Percentiles rank a stretch among this genome's conserved stretches.
phyloP scores from a whole-genome alignment of 1,284 basidiomycete genomes.

The Inonotus obliquus region DNA sequence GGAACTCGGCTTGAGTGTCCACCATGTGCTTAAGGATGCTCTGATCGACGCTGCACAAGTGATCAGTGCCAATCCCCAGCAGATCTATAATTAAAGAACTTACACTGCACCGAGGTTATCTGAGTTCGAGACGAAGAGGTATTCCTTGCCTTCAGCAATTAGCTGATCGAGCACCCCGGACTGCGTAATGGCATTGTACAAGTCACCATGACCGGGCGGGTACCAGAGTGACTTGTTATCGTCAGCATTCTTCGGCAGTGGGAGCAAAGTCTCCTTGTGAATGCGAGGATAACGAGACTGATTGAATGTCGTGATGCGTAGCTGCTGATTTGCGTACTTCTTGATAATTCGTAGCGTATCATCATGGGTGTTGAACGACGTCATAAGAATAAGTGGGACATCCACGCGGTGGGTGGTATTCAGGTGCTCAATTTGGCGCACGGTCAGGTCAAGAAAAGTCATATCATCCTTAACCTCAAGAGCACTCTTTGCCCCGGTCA shows the following conservation, averaged over 20 bases:
- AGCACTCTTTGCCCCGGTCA: slow-evolving; percentile 91
- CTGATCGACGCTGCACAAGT: slow-evolving; percentile 62
- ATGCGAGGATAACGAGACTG: slow-evolving; percentile 98
- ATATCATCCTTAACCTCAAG: slow-evolving; percentile 95
- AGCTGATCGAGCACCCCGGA: slow-evolving; percentile 96
- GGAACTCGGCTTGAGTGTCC: slow-evolving; percentile 81
- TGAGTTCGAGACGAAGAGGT: slow-evolving; percentile 98
- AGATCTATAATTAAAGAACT: slow-evolving; percentile 34
- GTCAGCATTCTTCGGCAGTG: slow-evolving; percentile 80
- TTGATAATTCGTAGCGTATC: slow-evolving; percentile 98
- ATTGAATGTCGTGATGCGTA: slow-evolving; percentile 95
- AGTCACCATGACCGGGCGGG: slow-evolving; percentile 98
- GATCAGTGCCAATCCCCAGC: slow-evolving; percentile 16
- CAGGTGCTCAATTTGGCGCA: slow-evolving; percentile 93
- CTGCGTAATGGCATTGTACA: slow-evolving; percentile 92
- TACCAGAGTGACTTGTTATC: slow-evolving; percentile 98
- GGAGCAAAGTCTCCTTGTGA: slow-evolving; percentile 91
- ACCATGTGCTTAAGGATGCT: slow-evolving; percentile 89
- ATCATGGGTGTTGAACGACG: slow-evolving; percentile 99
- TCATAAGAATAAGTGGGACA: slow-evolving; percentile 99
- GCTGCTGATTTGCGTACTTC: slow-evolving; percentile 98
- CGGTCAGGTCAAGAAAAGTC: slow-evolving; percentile 98
- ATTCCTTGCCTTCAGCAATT: slow-evolving; percentile 94
- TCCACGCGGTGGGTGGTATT: slow-evolving; percentile 71
- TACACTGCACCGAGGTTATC: slow-evolving; percentile 98